Base-by-base conservation (phyloP, 345 rosid genomes). In the Linum tenue region DNA sequence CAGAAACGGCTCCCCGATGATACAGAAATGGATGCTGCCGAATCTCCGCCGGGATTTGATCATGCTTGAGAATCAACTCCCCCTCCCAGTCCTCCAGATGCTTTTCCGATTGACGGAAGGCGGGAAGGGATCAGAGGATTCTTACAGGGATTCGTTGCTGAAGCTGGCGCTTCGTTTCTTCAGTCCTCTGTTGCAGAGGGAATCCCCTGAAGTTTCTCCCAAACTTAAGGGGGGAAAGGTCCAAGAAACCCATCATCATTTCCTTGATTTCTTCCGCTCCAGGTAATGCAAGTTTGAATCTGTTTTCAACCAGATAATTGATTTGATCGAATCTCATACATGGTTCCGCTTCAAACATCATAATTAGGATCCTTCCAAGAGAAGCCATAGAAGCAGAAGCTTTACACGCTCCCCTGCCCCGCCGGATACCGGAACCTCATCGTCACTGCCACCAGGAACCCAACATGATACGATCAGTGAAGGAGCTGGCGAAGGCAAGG, bases 1-100 rank as follows among this genome's bases (percentile, higher is more conserved):
- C 66, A 55, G 15, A 2, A 8, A 35, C 59, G 55, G 63, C 2
- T 55, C 36, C 0, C 41, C 67, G 16, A 44, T 37, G 35, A 2
- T 74, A 5, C 11, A 59, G 50, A 69, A 71, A 41, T 74, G 81
- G 81, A 78, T 74, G 78, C 63, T 74, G 58, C 76, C 75, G 2
- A 63, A 61, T 1, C 64, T 74, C 51, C 78, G 66, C 10, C 66
- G 62, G 0, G 81, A 74, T 60, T 14, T 78, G 50, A 69, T 78
- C 50, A 78, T 65, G 76, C 78, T 78, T 1, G 76, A 78, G 55
- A 78, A 78, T 63, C 78, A 78, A 59, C 67, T 78, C 0, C 76
- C 78, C 2, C 57, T 74, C 8, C 31, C 63, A 53, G 73, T 78
- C 36, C 36, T 74, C 2, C 35, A 55, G 60, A 8, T 48, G 61